Evolutionary conservation across 371 early-diverging fungal genomes (phyloP).

Genomic region (Conidiobolus incongruus): DNA sequence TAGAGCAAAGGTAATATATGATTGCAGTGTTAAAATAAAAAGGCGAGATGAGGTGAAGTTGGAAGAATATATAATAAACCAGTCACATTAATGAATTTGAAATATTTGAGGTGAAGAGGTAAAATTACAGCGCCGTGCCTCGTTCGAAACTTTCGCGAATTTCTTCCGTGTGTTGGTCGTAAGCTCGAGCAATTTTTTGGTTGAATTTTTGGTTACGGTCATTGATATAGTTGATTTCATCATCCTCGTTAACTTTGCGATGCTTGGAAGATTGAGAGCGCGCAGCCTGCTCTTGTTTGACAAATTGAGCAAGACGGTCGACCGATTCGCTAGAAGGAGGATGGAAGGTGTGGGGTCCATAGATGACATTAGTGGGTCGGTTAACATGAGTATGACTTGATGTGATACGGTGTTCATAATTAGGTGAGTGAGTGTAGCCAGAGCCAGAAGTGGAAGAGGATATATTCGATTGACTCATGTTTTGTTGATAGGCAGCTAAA

Average conservation of each 20-base stretch:
- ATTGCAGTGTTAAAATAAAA: too few species aligned
- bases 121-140: slow-evolving; percentile 44
- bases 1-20: too few species aligned
- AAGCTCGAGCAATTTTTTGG: slow-evolving; percentile 79
- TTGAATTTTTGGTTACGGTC: slow-evolving; percentile 88
- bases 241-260: slow-evolving; percentile 46
- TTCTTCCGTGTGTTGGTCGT: slow-evolving; percentile 82
- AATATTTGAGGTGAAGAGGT: too few species aligned
- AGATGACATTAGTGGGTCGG: slow-evolving; percentile 13
- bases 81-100: too few species aligned
- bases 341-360: slow-evolving; percentile 32
- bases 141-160: slow-evolving; percentile 74
- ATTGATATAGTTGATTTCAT: slow-evolving; percentile 88
- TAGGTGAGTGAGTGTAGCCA: slow-evolving; percentile 8
- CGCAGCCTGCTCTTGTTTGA: slow-evolving; percentile 46
- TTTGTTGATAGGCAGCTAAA: slow-evolving; percentile 45
- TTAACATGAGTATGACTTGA: slow-evolving; percentile 10
- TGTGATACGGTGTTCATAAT: too few species aligned
- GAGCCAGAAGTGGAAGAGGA: slow-evolving; percentile 5
- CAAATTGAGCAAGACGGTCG: slow-evolving; percentile 42
- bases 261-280: slow-evolving; percentile 44
- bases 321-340: slow-evolving; percentile 38
- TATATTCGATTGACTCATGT: slow-evolving; percentile 8
- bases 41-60: too few species aligned
- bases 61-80: too few species aligned